Evolutionary conservation across 306 rosid genomes (phyloP).

Genomic region (Begonia masoniana): DNA sequence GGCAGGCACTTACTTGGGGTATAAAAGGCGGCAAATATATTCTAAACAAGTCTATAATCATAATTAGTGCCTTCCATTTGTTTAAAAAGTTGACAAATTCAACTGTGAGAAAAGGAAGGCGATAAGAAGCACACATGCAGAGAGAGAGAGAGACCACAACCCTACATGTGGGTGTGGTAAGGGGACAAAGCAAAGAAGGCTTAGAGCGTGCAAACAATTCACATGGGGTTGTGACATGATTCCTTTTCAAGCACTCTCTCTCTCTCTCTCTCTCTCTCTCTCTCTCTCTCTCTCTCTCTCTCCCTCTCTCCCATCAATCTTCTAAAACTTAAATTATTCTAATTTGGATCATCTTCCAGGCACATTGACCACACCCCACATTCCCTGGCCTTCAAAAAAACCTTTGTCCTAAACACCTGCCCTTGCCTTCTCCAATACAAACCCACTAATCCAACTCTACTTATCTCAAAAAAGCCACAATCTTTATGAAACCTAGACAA

Average conservation of each 20-base stretch:
- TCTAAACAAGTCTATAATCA: slow-evolving; percentile 11
- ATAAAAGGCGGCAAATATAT: slow-evolving; percentile 6
- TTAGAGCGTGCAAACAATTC: slow-evolving; percentile 44
- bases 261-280: slow-evolving; percentile 15
- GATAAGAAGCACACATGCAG: slow-evolving; percentile 17
- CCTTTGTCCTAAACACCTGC: not conserved
- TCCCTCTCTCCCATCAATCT: slow-evolving; percentile 20
- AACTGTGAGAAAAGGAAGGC: slow-evolving; percentile 30
- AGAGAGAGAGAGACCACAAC: slow-evolving; percentile 15
- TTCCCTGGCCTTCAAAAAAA: too few relatives aligned
- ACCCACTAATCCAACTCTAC: not conserved
- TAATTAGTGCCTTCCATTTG: slow-evolving; percentile 29
- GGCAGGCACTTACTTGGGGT: slow-evolving; percentile 21
- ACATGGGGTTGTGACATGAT: slow-evolving; percentile 47
- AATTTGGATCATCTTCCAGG: not conserved
- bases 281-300: slow-evolving; percentile 15
- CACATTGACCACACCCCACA: too few relatives aligned
- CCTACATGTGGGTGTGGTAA: slow-evolving; percentile 70
- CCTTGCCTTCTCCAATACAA: not conserved
- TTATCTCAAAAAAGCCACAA: too few relatives aligned
- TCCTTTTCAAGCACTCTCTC: slow-evolving; percentile 15
- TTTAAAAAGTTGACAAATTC: slow-evolving; percentile 12
- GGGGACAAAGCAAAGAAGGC: slow-evolving; percentile 56
- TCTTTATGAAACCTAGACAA: too few relatives aligned
- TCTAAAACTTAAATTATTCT: slow-evolving; percentile 9